Evolutionary conservation across 139 green algal genomes (phyloP), one percentile per base, ranked within the genome.

Genomic region (Auxenochlorella pyrenoidosa): DNA sequence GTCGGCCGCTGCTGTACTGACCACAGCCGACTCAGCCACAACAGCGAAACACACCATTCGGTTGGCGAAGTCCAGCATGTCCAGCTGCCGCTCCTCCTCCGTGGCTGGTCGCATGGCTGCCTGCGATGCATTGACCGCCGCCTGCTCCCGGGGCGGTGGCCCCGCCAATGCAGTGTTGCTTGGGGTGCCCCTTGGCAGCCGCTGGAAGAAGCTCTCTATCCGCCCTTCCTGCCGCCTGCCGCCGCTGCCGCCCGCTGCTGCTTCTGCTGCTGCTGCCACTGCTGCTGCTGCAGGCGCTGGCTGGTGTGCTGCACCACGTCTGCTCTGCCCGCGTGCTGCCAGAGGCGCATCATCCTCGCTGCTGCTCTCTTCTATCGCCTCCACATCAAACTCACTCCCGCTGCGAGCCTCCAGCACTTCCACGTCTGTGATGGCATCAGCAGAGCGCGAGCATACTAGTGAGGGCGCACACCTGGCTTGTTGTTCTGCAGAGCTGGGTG

Each of bases 61-160:
- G 76, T 95, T 95, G 34, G 87, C 92, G 77, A 89, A 92, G 70
- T 93, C 89, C 70, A 93, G 72, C 44, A 88, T 6, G 38, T 90
- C 87, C 84, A 94, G 83, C 44, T 58, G 65, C 32, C 26, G 16
- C 81, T 94, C 91, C 65, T 91, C 83, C 0, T 41, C 26, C 1
- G 85, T 86, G 21, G 80, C 80, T 0, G 71, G 63, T 16, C 80
- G 65, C 24, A 38, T 68, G 6, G 75, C 82, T 22, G 34, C 63
- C 5, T 34, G 36, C 47, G 78, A 36, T 51, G 47, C 75, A 60
- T 43, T n/a, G n/a, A 22, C 71, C 36, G 36, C 38, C 58, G 30
- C 32, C 47, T 70, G 76, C 76, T 65, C 30, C 1, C 22, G 54
- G 1, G 41, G 30, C 28, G 32, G 21, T 5, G 79, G 54, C 43